Evolutionary conservation across 306 rosid genomes (phyloP).

Genomic region (Glycyrrhiza uralensis): DNA sequence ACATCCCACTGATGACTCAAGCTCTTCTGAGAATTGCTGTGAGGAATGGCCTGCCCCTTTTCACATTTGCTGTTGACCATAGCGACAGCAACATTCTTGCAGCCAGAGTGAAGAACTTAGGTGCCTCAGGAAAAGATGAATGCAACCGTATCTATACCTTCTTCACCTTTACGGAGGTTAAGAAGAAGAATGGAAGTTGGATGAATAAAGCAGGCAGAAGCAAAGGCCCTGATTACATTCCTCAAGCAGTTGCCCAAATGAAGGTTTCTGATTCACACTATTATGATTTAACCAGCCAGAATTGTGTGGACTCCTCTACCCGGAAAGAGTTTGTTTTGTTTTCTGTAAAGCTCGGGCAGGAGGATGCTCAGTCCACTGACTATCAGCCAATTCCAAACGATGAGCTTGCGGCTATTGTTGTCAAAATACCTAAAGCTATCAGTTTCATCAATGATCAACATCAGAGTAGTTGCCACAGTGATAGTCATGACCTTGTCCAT

Average conservation of each 20-base stretch:
- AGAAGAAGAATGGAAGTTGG: slow-evolving; percentile 84
- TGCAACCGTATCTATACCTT: slow-evolving; percentile 55
- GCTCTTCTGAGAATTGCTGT: slow-evolving; percentile 75
- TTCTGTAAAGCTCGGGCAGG: slow-evolving; percentile 58
- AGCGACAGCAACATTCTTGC: slow-evolving; percentile 62
- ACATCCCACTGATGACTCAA: slow-evolving; percentile 49
- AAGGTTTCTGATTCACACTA: slow-evolving; percentile 61
- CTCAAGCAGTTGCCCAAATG: slow-evolving; percentile 81
- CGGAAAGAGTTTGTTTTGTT: slow-evolving; percentile 71
- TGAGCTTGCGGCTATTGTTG: slow-evolving; percentile 82
- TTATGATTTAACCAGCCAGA: slow-evolving; percentile 38
- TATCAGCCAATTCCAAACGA: slow-evolving; percentile 74
- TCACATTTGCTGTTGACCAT: slow-evolving; percentile 81
- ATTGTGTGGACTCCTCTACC: slow-evolving; percentile 32
- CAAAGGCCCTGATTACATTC: slow-evolving; percentile 61
- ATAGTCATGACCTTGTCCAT: slow-evolving; percentile 30
- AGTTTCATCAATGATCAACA: slow-evolving; percentile 21
- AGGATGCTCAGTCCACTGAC: slow-evolving; percentile 46
- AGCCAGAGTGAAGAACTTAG: slow-evolving; percentile 72
- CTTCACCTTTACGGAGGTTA: slow-evolving; percentile 65
- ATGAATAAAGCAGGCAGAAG: slow-evolving; percentile 66
- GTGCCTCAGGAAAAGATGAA: slow-evolving; percentile 44
- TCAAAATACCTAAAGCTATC: slow-evolving; percentile 54
- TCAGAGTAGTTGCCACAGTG: slow-evolving; percentile 21
- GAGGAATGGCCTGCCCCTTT: slow-evolving; percentile 77